These are phyloP conservation scores for Yamadazyma taylorii DNA, from an alignment of 1,139 yeast genomes.

Conservation along the genomic window DNA sequence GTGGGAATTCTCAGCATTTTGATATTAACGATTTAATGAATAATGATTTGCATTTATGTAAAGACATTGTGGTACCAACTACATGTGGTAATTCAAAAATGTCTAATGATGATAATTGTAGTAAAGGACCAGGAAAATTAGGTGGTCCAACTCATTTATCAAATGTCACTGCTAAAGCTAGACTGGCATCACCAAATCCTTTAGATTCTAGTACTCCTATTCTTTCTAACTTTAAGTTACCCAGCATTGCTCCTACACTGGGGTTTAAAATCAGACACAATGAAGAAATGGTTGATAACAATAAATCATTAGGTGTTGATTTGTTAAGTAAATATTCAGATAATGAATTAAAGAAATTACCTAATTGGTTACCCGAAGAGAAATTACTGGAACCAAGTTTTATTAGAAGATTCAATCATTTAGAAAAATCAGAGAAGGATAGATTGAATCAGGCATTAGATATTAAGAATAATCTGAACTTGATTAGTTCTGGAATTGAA, in stretches of 20 bases:
- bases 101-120: neutral
- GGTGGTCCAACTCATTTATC: conserved; percentile 13
- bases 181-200: conserved; percentile 7
- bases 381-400: conserved; percentile 11
- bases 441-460: conserved; percentile 32
- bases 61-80: conserved; percentile 9
- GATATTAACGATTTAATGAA: conserved; percentile 13
- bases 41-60: conserved; percentile 13
- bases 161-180: conserved; percentile 10
- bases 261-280: conserved; percentile 43
- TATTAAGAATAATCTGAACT: conserved; percentile 12
- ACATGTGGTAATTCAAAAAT: too few relatives aligned
- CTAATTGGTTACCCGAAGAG: conserved; percentile 17
- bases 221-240: conserved; percentile 17
- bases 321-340: conserved; percentile 11
- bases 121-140: neutral
- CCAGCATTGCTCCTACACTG: conserved; percentile 9
- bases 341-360: conserved; percentile 9
- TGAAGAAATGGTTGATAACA: conserved; percentile 30
- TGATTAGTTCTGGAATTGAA: conserved; percentile 60
- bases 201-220: conserved; percentile 18
- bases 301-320: conserved; percentile 13
- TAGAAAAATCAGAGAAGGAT: conserved; percentile 33
- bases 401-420: conserved; percentile 22
- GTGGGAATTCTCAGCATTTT: conserved; percentile 16